Conservation (phyloP, 805 yeast species). For the Yarrowia divulgata region DNA sequence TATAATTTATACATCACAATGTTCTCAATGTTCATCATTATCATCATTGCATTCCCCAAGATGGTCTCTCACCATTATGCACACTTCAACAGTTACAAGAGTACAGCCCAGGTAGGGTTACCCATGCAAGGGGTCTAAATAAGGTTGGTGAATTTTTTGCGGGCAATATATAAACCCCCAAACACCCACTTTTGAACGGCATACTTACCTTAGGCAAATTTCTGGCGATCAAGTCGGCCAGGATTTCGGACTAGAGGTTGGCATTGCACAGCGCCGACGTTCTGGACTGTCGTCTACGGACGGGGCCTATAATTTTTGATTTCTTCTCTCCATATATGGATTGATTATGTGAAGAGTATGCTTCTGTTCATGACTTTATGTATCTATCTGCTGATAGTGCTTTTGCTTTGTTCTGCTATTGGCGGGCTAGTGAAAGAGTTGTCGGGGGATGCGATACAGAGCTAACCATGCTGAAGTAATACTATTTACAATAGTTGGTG, state of each 20-base stretch:
- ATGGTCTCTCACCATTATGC: neutral
- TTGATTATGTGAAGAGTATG: neutral
- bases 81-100: neutral
- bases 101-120: constrained; percentile 15
- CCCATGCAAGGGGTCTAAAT: constrained; percentile 3
- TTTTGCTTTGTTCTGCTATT: constrained; percentile 20
- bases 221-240: constrained; percentile 40
- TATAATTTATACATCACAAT: neutral
- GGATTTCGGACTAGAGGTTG: constrained; percentile 33
- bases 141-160: neutral
- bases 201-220: constrained; percentile 36
- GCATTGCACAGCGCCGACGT: constrained; percentile 40
- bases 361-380: neutral
- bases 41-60: neutral
- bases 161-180: constrained; percentile 5
- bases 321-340: neutral
- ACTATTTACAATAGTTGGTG: no score
- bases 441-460: neutral
- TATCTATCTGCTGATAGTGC: constrained; percentile 38
- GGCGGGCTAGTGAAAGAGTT: constrained; percentile 20
- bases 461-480: no score
- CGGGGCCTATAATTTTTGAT: constrained; percentile 38
- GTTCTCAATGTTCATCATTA: neutral
- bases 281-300: constrained; percentile 38
- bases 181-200: neutral